Percentiles rank a stretch among this genome's conserved stretches.
Conservation (phyloP, 352 stramenopile genomes). For the Phytophthora tubulina region DNA sequence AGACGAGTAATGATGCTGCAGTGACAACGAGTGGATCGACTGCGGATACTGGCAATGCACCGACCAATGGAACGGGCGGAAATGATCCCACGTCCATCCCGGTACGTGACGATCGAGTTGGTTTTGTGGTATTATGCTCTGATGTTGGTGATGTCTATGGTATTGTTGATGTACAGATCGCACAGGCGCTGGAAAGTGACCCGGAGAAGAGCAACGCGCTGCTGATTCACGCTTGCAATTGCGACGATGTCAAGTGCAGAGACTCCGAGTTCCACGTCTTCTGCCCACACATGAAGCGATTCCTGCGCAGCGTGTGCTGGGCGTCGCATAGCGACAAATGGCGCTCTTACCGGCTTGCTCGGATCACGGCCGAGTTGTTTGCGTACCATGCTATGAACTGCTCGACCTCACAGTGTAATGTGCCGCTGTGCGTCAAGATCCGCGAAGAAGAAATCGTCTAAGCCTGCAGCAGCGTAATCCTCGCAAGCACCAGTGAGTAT, state of each 20-base stretch:
- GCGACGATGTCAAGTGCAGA: constrained; percentile 53
- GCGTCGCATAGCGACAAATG: constrained; percentile 69
- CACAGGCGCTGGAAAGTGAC: constrained; percentile 51
- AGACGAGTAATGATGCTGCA: background rate
- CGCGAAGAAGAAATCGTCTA: constrained; percentile 61
- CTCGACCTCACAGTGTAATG: constrained; percentile 43
- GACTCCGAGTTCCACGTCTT: constrained; percentile 52
- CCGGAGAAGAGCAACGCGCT: constrained; percentile 59
- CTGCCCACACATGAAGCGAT: constrained; percentile 74
- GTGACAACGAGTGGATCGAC: background rate
- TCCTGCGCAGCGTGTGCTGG: constrained; percentile 74
- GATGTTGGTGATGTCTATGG: background rate
- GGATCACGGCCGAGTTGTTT: constrained; percentile 60
- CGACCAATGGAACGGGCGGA: constrained; percentile 3
- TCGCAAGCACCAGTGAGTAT: constrained; percentile 21
- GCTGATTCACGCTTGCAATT: constrained; percentile 69
- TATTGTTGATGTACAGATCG: constrained; percentile 41
- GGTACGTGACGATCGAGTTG: constrained; percentile 9
- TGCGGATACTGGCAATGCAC: background rate
- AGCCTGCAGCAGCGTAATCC: constrained; percentile 8
- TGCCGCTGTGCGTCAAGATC: constrained; percentile 54
- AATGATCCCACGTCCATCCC: constrained; percentile 34
- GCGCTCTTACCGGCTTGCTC: constrained; percentile 56
- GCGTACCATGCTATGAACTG: constrained; percentile 67
- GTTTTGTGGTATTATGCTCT: background rate